A percentile compares a stretch with the other conserved stretches of the same genome.
Evolutionary conservation across 2,329 filamentous ascomycete species (phyloP).

Genomic region (Metarhizium humberi): DNA sequence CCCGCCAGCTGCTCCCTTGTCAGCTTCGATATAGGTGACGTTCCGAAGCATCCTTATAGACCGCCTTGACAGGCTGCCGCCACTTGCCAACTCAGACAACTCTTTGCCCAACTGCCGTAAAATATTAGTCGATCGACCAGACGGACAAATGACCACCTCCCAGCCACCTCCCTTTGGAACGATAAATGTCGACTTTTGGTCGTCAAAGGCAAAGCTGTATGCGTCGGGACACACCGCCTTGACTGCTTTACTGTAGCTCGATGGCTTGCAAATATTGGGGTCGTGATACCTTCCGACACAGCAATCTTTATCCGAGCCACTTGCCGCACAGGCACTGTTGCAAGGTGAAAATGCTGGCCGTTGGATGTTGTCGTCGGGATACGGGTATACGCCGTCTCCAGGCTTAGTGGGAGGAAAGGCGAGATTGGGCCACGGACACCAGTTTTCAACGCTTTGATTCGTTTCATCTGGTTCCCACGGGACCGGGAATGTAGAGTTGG

Average conservation of each 20-base stretch:
- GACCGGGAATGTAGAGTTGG: conserved; percentile 56
- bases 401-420: conserved; percentile 58
- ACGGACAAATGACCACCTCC: conserved; percentile 70
- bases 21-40: conserved; percentile 24
- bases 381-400: conserved; percentile 68
- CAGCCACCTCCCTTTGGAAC: conserved; percentile 63
- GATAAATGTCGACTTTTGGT: conserved; percentile 50
- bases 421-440: conserved; percentile 78
- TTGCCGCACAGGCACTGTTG: conserved; percentile 65
- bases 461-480: conserved; percentile 55
- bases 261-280: conserved; percentile 54
- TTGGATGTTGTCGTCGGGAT: conserved; percentile 65
- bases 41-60: conserved; percentile 22
- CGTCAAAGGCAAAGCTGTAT: conserved; percentile 66
- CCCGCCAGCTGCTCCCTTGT: conserved; percentile 15
- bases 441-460: conserved; percentile 47
- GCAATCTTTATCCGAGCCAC: conserved; percentile 59
- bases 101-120: conserved; percentile 40
- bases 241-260: conserved; percentile 57
- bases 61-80: conserved; percentile 26
- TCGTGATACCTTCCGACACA: conserved; percentile 62
- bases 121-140: conserved; percentile 50
- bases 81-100: conserved; percentile 36
- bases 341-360: conserved; percentile 70
- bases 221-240: conserved; percentile 76